Evolutionary conservation across 208 protist genomes (phyloP).

Genomic region (Acanthamoeba castellanii): DNA sequence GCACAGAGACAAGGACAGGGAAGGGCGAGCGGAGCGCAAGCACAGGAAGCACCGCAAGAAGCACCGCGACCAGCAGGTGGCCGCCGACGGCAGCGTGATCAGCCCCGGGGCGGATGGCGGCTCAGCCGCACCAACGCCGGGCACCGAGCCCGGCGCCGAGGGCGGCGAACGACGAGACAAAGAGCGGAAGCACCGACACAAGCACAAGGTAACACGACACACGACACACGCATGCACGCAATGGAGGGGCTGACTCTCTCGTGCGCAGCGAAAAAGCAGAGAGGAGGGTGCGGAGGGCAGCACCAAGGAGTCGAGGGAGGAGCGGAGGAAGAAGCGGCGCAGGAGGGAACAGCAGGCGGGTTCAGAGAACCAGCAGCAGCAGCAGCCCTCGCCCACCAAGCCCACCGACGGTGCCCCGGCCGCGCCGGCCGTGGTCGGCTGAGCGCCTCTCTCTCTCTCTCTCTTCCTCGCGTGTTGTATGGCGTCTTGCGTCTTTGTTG

Average conservation of each 20-base stretch:
- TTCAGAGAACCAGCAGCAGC: neutral
- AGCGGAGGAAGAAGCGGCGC: conserved; percentile 53
- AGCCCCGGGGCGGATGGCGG: neutral
- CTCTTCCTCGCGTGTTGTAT: no score
- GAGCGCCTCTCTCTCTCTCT: no score
- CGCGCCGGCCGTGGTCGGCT: neutral
- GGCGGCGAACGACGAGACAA: neutral
- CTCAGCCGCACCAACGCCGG: neutral
- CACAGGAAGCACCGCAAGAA: conserved; percentile 61
- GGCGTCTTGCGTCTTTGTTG: no score
- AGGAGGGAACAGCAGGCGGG: conserved; percentile 3
- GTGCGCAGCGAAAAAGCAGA: conserved; percentile 18
- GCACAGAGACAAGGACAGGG: conserved; percentile 33
- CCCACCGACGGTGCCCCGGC: neutral
- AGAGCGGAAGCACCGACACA: conserved; percentile 41
- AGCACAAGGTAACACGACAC: conserved; percentile 36
- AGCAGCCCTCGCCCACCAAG: conserved; percentile 1
- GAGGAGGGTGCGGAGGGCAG: conserved; percentile 27
- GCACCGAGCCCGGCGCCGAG: neutral
- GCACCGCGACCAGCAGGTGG: neutral
- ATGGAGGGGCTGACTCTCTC: neutral
- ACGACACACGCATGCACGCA: neutral
- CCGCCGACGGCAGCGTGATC: neutral
- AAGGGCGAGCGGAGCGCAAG: conserved; percentile 8
- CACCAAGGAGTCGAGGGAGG: conserved; percentile 4